Conservation (phyloP, 306 rosid species). For the Prunus armeniaca region DNA sequence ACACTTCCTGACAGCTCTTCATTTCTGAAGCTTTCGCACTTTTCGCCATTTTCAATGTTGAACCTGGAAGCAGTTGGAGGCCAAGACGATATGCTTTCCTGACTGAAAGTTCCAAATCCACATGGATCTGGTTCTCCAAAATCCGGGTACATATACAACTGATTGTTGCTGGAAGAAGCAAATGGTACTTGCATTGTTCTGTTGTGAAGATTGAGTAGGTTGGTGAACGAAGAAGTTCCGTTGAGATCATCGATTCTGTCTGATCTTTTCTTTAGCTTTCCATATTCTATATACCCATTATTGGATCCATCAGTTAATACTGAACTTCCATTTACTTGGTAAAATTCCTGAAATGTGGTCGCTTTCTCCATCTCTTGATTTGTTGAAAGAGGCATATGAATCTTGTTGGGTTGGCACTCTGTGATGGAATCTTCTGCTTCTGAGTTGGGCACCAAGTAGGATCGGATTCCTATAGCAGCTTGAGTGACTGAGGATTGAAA, state of each 20-base stretch:
- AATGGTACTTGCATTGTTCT: conserved; percentile 32
- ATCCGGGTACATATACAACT: conserved; percentile 24
- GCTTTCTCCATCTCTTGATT: conserved; percentile 35
- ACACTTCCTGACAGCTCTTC: conserved; percentile 28
- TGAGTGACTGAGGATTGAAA: conserved; percentile 68
- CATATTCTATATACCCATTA: conserved; percentile 32
- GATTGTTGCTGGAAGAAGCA: conserved; percentile 40
- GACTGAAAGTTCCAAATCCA: conserved; percentile 47
- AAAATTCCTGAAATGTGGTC: conserved; percentile 49
- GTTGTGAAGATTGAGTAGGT: conserved; percentile 39
- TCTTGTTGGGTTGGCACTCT: conserved; percentile 30
- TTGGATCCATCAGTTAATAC: conserved; percentile 37
- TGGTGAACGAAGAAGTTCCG: conserved; percentile 33
- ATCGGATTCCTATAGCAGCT: conserved; percentile 45
- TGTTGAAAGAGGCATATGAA: conserved; percentile 32
- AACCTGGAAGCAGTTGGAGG: conserved; percentile 37
- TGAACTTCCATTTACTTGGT: conserved; percentile 43
- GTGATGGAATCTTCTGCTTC: conserved; percentile 58
- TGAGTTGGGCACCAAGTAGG: conserved; percentile 55
- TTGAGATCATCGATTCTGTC: conserved; percentile 31
- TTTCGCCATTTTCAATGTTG: conserved; percentile 28
- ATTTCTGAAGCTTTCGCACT: conserved; percentile 31
- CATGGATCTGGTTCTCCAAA: conserved; percentile 30
- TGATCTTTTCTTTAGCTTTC: conserved; percentile 30
- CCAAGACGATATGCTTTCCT: conserved; percentile 48